These are phyloP conservation scores for Aspergillus panamensis DNA, from an alignment of 495 filamentous ascomycete genomes.

Conservation along the genomic window DNA sequence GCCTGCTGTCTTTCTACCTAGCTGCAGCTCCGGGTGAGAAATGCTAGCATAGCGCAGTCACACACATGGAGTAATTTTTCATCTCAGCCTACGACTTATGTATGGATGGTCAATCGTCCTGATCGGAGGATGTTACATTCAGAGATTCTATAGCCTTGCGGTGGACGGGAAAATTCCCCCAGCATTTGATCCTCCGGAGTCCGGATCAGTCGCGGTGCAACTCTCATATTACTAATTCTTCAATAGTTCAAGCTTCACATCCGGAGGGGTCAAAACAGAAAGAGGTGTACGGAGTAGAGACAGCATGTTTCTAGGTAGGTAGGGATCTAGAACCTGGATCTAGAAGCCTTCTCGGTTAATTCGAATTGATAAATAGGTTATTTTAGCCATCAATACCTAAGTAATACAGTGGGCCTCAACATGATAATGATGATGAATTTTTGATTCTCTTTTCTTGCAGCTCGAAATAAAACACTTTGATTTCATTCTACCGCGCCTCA, in stretches of 20 bases:
- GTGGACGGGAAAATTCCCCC: slow-evolving; percentile 6
- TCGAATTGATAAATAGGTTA: neutral
- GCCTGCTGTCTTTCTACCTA: neutral
- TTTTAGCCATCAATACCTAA: slow-evolving; percentile 3
- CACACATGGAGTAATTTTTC: too few relatives aligned
- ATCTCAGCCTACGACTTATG: too few relatives aligned
- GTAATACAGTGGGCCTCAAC: neutral
- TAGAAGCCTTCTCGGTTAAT: slow-evolving; percentile 13
- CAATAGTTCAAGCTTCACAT: neutral
- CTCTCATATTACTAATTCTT: neutral
- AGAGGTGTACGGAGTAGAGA: neutral
- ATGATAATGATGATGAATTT: neutral
- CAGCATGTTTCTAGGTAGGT: neutral
- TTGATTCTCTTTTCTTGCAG: neutral
- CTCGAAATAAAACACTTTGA: neutral
- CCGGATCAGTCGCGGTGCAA: neutral
- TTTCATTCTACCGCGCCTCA: neutral
- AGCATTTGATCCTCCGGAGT: neutral
- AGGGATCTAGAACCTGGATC: neutral
- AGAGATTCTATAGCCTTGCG: neutral
- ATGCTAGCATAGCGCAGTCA: neutral
- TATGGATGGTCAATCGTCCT: too few relatives aligned
- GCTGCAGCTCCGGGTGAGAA: neutral
- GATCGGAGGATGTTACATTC: neutral
- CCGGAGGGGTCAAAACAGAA: neutral